Base-by-base conservation (phyloP, 2,329 filamentous ascomycete species). In the Aspergillaceae sp. region DNA sequence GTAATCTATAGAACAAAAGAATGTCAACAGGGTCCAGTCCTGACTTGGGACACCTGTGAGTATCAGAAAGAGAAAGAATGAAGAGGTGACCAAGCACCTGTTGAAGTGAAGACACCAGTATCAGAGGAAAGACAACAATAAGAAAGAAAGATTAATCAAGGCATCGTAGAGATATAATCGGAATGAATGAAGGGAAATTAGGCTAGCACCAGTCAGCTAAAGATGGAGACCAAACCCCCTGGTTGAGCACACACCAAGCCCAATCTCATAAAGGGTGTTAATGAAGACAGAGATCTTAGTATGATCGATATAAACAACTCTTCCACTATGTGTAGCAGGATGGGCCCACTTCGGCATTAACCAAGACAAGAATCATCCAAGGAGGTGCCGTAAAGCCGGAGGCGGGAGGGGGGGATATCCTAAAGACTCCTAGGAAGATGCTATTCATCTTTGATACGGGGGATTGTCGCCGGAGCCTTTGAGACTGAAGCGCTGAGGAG, bases 1-100 rank as follows among this genome's bases (percentile, higher is more conserved):
- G 19, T 19, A 37, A 43, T 29, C 37, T 40, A 32, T 27, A 40
- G 30, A 33, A 38, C 29, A 34, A 40, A 37, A 36, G 36, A 47
- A 42, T 41, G 41, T 11, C 19, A 46, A 41, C 47, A 45, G 46
- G 43, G 45, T 46, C 45, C 37, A 50, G 48, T 48, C 48, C 45
- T 42, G 48, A 50, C 48, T 50, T 40, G 40, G 19, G 40, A 47
- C 43, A 44, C 40, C 30, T 45, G 40, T 40, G 38, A 26, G 28
- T 11, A 40, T 38, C 29, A 45, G 43, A 40, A 19, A 29, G 36
- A 32, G 19, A 32, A 7, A 38, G 33, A 40, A 34, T 3, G 19
- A 32, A 43, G n/a, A 45, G 28, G 26, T n/a, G n/a, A n/a, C 5
- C 44, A 34, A 32, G 29, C 44, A 38, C 40, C n/a, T 35, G 35